These are phyloP conservation scores for Talaromyces islandicus DNA, from an alignment of 2,329 filamentous ascomycete species.

Conservation along the genomic window DNA sequence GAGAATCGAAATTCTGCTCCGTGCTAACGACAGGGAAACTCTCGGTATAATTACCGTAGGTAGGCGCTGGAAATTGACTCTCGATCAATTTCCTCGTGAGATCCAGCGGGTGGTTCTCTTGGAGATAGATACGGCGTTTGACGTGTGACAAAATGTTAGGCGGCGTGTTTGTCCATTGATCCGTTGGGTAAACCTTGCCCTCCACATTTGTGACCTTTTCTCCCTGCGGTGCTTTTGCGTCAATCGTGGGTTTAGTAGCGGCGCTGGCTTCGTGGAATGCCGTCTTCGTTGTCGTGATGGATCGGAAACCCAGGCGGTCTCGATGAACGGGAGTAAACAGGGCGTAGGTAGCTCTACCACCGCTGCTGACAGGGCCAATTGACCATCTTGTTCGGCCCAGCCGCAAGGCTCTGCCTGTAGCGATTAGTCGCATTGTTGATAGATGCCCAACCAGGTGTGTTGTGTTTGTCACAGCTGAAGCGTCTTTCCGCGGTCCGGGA, in stretches of 20 bases:
- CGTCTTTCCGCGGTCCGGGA: background rate
- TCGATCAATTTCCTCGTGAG: slow-evolving; percentile 93
- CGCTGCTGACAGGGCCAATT: slow-evolving; percentile 11
- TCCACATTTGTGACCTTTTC: slow-evolving; percentile 44
- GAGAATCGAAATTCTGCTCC: slow-evolving; percentile 89
- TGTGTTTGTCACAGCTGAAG: background rate
- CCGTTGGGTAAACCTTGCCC: slow-evolving; percentile 59
- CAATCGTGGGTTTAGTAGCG: background rate
- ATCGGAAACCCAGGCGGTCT: background rate
- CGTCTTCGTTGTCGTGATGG: slow-evolving; percentile 26
- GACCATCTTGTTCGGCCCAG: slow-evolving; percentile 29
- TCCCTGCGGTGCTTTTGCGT: background rate
- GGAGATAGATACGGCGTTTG: slow-evolving; percentile 76
- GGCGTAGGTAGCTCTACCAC: background rate
- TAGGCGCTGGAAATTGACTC: slow-evolving; percentile 69
- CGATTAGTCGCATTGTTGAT: slow-evolving; percentile 31
- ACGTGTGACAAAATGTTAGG: slow-evolving; percentile 68
- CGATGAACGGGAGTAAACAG: slow-evolving; percentile 1
- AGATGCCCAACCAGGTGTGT: background rate
- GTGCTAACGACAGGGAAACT: slow-evolving; percentile 80
- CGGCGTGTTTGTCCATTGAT: slow-evolving; percentile 82
- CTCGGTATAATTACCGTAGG: slow-evolving; percentile 70
- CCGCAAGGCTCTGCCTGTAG: slow-evolving; percentile 34
- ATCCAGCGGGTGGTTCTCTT: slow-evolving; percentile 79
- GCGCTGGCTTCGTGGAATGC: slow-evolving; percentile 14